Base-by-base conservation (phyloP, 2,329 filamentous ascomycete genomes). In the Aureobasidium namibiae region DNA sequence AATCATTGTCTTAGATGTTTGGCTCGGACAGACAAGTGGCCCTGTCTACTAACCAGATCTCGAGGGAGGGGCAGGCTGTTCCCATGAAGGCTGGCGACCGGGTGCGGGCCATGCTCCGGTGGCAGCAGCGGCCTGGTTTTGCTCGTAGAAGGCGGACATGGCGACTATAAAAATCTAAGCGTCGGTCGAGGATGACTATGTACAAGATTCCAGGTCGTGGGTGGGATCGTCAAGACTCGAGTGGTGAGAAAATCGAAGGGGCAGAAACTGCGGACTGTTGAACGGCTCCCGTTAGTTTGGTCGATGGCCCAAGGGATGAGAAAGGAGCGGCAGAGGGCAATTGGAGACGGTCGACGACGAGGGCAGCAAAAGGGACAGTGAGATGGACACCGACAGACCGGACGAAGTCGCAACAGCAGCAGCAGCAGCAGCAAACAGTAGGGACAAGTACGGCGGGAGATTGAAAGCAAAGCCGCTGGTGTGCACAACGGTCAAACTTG, bases 41-140 rank as follows among this genome's bases (percentile, higher is more conserved):
- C 34, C 21, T 14, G 24, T 24, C 18, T 44, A 65, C 79, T 70
- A 82, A 87, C 84, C 85, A 72, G 87, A 89, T 69, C 86, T 84
- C 66, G 86, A 87, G 39, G 86, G 86, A 63, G 86, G 86, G 61
- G 81, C 82, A 65, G 85, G 85, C 69, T 88, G 85, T 67, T 90
- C 87, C 87, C 87, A 90, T 46, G 84, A 85, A 23, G 81, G 73
- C 75, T 88, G 86, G 67, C 83, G 82, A 67, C 79, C 77, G 64
- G 82, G 77, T 63, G 82, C 80, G 63, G 83, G 78, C 59, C 59
- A 61, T 46, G 59, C 34, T 18, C 34, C 46, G 5, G 54, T 42
- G 42, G 54, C 41, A 29, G 41, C 41, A 23, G 54, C 42, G 10
- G 54, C 54, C 29, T 46, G 42, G 45, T 50, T 61, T 39, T 52